These are phyloP conservation scores for Apiospora arundinis DNA, from an alignment of 2,329 filamentous ascomycete genomes.

Conservation along the genomic window DNA sequence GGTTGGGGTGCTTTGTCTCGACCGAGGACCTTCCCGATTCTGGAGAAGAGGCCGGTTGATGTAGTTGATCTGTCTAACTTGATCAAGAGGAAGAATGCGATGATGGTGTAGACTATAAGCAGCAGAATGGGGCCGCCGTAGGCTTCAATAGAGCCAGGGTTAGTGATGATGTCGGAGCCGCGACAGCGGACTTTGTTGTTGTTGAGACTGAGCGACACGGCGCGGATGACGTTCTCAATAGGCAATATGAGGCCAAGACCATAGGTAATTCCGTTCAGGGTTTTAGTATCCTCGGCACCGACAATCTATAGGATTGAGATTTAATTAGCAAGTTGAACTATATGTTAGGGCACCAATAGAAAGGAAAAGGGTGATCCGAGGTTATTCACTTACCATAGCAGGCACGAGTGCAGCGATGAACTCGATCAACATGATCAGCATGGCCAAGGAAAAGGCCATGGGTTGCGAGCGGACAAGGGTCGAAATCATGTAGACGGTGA, in stretches of 20 bases:
- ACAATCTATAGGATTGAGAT: constrained; percentile 23
- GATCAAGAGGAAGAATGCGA: constrained; percentile 66
- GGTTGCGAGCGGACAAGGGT: constrained; percentile 67
- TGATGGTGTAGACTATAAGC: constrained; percentile 65
- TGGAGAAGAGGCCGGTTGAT: constrained; percentile 48
- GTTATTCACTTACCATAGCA: too few species aligned
- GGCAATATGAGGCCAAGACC: constrained; percentile 65
- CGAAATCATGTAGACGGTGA: constrained; percentile 68
- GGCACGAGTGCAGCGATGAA: constrained; percentile 36
- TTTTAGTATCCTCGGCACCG: constrained; percentile 44
- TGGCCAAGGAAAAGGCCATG: constrained; percentile 65
- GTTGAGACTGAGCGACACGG: constrained; percentile 66
- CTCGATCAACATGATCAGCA: constrained; percentile 34
- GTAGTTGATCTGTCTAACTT: constrained; percentile 70
- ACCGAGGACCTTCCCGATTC: constrained; percentile 23
- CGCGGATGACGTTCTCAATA: constrained; percentile 64
- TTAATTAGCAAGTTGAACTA: too few species aligned
- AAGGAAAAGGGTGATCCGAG: too few species aligned
- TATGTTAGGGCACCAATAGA: too few species aligned
- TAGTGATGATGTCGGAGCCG: constrained; percentile 45
- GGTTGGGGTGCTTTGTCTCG: constrained; percentile 1
- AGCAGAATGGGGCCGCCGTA: constrained; percentile 75
- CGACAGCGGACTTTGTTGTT: constrained; percentile 67
- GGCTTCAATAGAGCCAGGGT: constrained; percentile 64
- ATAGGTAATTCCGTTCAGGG: constrained; percentile 63